Evolutionary conservation across 176 grass and related monocot species (phyloP), one percentile per base, ranked within the genome.

Genomic region (Areca catechu): DNA sequence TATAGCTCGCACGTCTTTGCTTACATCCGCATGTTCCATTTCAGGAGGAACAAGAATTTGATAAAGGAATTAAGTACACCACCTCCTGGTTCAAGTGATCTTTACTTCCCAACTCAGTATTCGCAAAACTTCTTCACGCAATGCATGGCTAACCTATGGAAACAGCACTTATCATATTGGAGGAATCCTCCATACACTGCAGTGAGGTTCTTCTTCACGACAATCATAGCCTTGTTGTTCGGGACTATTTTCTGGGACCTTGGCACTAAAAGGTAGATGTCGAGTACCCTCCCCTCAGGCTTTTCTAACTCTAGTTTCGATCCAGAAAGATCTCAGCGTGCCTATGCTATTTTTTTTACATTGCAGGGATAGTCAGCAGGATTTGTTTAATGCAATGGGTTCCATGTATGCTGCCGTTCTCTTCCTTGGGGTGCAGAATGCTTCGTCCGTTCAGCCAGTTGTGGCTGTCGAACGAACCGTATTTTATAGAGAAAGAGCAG

Each of bases 401-500:
- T 86, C 83, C 50, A 86, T 86, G 83, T 86, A 86, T 23, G 77
- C 83, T 0, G 83, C 83, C 1, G 83, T 86, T 30, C 63, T 86
- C 24, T 86, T 84, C 76, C 69, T 84, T 58, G 81, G 81, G 51
- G 69, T 84, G 53, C 68, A 63, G 61, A 69, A 84, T 57, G 63
- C 76, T 3, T 75, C 76, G 27, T 79, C 81, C 20, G 81, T 84
- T 37, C 81, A 84, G 63, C 81, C 81, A 0, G 69, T 84, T 15
- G 59, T 84, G 17, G 70, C 68, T 2, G 51, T 84, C 19, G 81
- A 84, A 51, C 51, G 81, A 24, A 64, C 81, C 2, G 75, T 84
- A 25, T 84, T 84, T 67, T 84, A 79, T 47, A 63, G 81, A 51
- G 81, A 84, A 56, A 74, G 70, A 16, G 81, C 70, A 0, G 75